Evolutionary conservation across 805 yeast genomes (phyloP).

Genomic region (Komagataella mondaviorum): DNA sequence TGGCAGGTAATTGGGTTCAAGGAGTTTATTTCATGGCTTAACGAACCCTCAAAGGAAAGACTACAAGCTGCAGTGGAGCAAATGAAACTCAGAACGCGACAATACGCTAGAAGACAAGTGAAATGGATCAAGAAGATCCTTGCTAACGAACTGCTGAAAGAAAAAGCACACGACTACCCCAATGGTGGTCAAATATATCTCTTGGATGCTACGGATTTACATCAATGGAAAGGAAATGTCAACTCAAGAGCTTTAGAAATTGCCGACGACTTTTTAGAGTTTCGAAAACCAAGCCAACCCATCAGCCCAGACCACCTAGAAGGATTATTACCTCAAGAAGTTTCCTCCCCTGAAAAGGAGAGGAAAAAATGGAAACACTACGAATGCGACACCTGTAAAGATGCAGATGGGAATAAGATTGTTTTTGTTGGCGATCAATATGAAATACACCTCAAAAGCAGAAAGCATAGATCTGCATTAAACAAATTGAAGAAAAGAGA

Average conservation of each 20-base stretch:
- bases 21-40: constrained; percentile 56
- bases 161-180: constrained; percentile 26
- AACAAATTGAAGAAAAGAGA: constrained; percentile 34
- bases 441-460: constrained; percentile 52
- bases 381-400: constrained; percentile 53
- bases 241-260: constrained; percentile 39
- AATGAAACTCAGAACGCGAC: constrained; percentile 78
- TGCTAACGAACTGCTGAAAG: constrained; percentile 42
- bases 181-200: constrained; percentile 56
- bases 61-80: constrained; percentile 38
- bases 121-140: constrained; percentile 79
- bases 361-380: constrained; percentile 46
- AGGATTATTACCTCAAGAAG: constrained; percentile 1
- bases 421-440: constrained; percentile 68
- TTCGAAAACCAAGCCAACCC: constrained; percentile 2
- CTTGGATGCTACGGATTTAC: constrained; percentile 66
- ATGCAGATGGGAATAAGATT: constrained; percentile 33
- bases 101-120: constrained; percentile 78
- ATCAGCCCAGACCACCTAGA: constrained; percentile 2
- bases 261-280: constrained; percentile 16
- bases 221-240: constrained; percentile 46
- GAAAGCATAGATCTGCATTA: constrained; percentile 48
- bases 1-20: constrained; percentile 95
- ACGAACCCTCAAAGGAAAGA: constrained; percentile 3
- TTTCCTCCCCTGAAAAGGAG: background rate